Base-by-base conservation (phyloP, 2,329 filamentous ascomycete genomes). In the Coleophoma crateriformis region DNA sequence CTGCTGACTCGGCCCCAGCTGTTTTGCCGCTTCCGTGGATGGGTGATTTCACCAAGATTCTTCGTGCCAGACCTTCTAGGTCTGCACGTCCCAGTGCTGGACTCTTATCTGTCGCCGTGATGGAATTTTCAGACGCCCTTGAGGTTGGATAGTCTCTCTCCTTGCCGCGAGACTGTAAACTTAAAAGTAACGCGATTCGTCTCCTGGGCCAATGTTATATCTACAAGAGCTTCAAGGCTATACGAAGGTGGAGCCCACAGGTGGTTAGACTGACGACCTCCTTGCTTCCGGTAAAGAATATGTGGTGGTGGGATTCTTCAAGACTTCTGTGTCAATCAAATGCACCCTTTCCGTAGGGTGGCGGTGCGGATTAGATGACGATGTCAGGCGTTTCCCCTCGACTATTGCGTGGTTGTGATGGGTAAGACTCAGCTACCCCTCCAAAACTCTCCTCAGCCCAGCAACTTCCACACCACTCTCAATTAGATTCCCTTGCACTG, bases 41-140 rank as follows among this genome's bases (percentile, higher is more conserved):
- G 27, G 35, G 46, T 32, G 46, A 40, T 15, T 45, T 58, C 10
- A 42, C 46, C 46, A 62, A 50, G 41, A 59, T 57, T 45, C 58
- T 50, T 41, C 53, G 51, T 33, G 56, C 56, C 37, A 61, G 34
- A 50, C 51, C 50, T n/a, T 61, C 55, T 32, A 63, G 53, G 49
- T 57, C 56, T 50, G 58, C 52, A 39, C 41, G 51, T 47, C 44
- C 53, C 46, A 54, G 43, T 7, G 50, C 15, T 14, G 41, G 49
- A 45, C 49, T 57, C 33, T 49, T 54, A 39, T 50, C 50, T 42
- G 53, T 44, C 34, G 53, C 52, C 45, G 54, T 57, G 37, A 40
- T 53, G 49, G n/a, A 27, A n/a, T 33, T 33, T 12, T 49, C 49
- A 44, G 52, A 41, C 41, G 50, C 44, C 42, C 47, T 56, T 47